Conservation (phyloP, 23 red algal species). For the Agarophyton chilense region DNA sequence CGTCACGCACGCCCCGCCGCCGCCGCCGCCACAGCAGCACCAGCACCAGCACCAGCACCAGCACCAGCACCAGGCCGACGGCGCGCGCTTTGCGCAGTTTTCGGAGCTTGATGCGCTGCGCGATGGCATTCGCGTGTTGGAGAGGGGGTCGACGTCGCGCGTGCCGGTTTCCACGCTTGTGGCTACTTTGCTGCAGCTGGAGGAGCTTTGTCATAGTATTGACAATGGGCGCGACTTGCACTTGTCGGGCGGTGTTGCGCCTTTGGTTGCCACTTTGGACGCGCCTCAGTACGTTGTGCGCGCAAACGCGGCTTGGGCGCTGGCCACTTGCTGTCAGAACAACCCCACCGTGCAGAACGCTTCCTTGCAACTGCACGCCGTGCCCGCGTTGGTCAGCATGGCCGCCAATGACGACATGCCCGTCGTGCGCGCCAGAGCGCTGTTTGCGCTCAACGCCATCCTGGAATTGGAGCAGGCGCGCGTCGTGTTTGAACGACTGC, state of each 20-base stretch:
- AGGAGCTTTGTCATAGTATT: slow-evolving; percentile 57
- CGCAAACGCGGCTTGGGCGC: slow-evolving; percentile 38
- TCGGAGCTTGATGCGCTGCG: background rate
- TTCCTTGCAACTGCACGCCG: slow-evolving; percentile 31
- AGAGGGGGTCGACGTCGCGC: background rate
- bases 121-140: background rate
- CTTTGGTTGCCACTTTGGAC: background rate
- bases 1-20: too few species aligned
- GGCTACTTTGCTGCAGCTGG: slow-evolving; percentile 8
- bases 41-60: background rate
- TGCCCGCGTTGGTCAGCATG: slow-evolving; percentile 17
- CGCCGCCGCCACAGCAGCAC: too few species aligned
- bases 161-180: background rate
- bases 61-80: background rate
- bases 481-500: slow-evolving; percentile 38
- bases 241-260: slow-evolving; percentile 11
- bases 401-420: slow-evolving; percentile 31
- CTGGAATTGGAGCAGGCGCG: slow-evolving; percentile 48
- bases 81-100: background rate
- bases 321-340: slow-evolving; percentile 63
- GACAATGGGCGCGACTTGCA: slow-evolving; percentile 51
- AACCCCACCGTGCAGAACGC: slow-evolving; percentile 55
- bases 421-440: slow-evolving; percentile 18
- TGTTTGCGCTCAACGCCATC: slow-evolving; percentile 51
- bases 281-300: slow-evolving; percentile 17